Conservation (phyloP, 805 yeast species). For the Pichia paraexigua region DNA sequence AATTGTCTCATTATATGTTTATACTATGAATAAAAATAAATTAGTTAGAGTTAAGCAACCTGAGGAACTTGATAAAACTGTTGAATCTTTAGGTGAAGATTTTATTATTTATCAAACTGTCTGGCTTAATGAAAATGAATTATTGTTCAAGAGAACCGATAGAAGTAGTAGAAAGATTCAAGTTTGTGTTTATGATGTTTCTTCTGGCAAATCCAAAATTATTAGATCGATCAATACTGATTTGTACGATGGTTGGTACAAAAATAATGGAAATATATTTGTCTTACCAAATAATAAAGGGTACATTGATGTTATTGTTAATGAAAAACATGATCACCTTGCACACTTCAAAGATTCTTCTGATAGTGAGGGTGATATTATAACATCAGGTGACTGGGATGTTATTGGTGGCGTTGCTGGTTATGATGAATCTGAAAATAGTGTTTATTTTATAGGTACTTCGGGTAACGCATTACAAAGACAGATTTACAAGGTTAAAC, state of each 20-base stretch:
- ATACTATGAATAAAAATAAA: slow-evolving; percentile 26
- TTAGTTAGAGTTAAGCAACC: slow-evolving; percentile 20
- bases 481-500: slow-evolving; percentile 46
- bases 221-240: slow-evolving; percentile 38
- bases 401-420: slow-evolving; percentile 41
- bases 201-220: slow-evolving; percentile 25
- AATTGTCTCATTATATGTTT: slow-evolving; percentile 37
- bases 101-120: slow-evolving; percentile 51
- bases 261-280: slow-evolving; percentile 30
- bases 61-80: slow-evolving; percentile 12
- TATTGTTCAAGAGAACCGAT: slow-evolving; percentile 55
- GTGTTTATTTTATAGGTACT: slow-evolving; percentile 52
- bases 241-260: slow-evolving; percentile 49
- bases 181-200: slow-evolving; percentile 36
- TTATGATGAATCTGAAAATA: slow-evolving; percentile 38
- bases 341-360: slow-evolving; percentile 44
- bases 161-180: slow-evolving; percentile 51
- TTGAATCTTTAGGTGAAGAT: slow-evolving; percentile 31
- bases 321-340: slow-evolving; percentile 52
- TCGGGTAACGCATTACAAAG: slow-evolving; percentile 47
- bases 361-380: slow-evolving; percentile 32
- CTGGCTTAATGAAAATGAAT: slow-evolving; percentile 45
- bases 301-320: slow-evolving; percentile 54
- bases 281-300: slow-evolving; percentile 40
- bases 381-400: slow-evolving; percentile 45